Base-by-base conservation (phyloP, 208 protist species). In the Perkinsela sp. region DNA sequence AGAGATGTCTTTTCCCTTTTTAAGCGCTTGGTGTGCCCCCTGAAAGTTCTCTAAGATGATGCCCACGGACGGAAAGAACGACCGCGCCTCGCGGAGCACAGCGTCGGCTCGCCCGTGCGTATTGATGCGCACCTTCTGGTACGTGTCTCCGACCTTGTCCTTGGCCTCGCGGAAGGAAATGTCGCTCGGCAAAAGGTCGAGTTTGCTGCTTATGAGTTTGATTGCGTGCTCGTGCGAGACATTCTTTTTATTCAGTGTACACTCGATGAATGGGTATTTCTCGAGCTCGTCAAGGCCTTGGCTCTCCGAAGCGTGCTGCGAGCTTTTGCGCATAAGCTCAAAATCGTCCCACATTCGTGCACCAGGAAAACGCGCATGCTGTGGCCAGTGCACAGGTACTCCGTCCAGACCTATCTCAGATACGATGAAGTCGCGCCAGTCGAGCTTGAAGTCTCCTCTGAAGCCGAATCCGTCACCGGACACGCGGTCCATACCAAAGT, bases 71-170 rank as follows among this genome's bases (percentile, higher is more conserved):
- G 40, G 40, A 57, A 57, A 57, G 40, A 57, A 57, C 40, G 22
- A 6, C 22, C 13, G 22, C 40, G 40, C 40, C 6, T 57, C 40
- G 40, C 22, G 13, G 40, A 57, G 40, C 13, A 57, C 13, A 6
- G 22, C 22, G 13, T 57, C 13, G 22, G 22, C 13, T 57, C 22
- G 6, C 13, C 40, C 40, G 6, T 22, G 40, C 6, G 22, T 22
- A 22, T 6, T 57, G 40, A 57, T 57, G 40, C 40, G 40, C 6
- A 57, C 22, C 13, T 22, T 6, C 40, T 57, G 40, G 22, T 57
- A 57, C 40, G 40, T 57, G 40, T 57, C 40, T n/a, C 40, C 40
- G 40, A 57, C 40, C 40, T 57, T 57, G 22, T 57, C 40, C 40
- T n/a, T 57, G 6, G 40, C 22, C 40, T 57, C 22, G 13, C 40